Conservation (phyloP, 495 filamentous ascomycete species). For the Cairneyella variabilis region DNA sequence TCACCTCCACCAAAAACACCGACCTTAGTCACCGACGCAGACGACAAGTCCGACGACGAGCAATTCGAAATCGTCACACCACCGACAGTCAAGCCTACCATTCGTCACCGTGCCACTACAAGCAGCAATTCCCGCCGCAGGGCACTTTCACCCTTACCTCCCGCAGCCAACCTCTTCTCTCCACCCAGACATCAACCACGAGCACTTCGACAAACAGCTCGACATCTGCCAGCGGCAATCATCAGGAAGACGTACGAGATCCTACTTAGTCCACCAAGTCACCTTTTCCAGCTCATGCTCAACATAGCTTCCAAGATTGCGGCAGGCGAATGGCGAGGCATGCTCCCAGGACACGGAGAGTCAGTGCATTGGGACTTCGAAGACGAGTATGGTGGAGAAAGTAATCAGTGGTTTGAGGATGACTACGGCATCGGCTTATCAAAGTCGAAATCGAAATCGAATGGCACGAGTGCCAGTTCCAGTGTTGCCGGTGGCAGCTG, state of each 20-base stretch:
- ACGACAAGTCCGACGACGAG: slow-evolving; percentile 31
- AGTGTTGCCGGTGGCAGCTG: slow-evolving; percentile 19
- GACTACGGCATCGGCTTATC: slow-evolving; percentile 28
- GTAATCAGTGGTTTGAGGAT: slow-evolving; percentile 26
- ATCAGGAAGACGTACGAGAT: slow-evolving; percentile 72
- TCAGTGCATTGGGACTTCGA: slow-evolving; percentile 34
- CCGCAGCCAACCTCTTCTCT: slow-evolving; percentile 60
- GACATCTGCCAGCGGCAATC: slow-evolving; percentile 61
- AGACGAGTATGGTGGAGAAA: slow-evolving; percentile 22
- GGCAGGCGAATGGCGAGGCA: slow-evolving; percentile 54
- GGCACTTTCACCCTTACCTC: slow-evolving; percentile 66
- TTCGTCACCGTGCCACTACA: slow-evolving; percentile 49
- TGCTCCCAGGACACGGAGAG: slow-evolving; percentile 44
- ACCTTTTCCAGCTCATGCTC: slow-evolving; percentile 73
- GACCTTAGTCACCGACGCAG: slow-evolving; percentile 26
- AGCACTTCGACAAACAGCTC: slow-evolving; percentile 35
- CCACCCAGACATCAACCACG: slow-evolving; percentile 35
- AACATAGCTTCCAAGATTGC: slow-evolving; percentile 73
- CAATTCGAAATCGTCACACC: slow-evolving; percentile 39
- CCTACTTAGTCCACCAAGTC: slow-evolving; percentile 68
- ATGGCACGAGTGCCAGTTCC: neutral
- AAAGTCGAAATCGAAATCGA: neutral
- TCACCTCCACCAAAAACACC: slow-evolving; percentile 53
- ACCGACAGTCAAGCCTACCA: slow-evolving; percentile 33
- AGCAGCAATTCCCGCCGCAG: slow-evolving; percentile 49